These are phyloP conservation scores for Jaminaea rosea DNA, from an alignment of 1,284 basidiomycete genomes.

Conservation along the genomic window DNA sequence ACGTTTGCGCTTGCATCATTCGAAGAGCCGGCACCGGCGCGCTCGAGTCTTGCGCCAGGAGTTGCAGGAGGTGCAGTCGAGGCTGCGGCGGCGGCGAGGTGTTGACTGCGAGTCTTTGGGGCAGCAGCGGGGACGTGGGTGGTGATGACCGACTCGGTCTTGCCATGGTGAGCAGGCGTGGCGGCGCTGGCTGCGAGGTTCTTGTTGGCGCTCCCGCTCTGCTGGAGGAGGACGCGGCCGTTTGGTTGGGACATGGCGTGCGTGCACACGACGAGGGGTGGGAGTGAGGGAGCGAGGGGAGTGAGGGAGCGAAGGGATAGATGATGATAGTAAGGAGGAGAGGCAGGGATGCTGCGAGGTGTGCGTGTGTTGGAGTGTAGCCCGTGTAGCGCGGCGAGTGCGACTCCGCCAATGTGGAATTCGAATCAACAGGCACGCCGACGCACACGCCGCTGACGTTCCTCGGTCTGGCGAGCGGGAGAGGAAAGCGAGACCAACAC, in stretches of 20 bases:
- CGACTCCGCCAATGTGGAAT: too few species aligned
- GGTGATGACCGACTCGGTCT: background rate
- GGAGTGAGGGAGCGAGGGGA: too few species aligned
- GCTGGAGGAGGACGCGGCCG: background rate
- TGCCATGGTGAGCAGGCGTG: background rate
- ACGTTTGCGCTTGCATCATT: background rate
- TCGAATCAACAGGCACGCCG: too few species aligned
- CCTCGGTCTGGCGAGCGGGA: too few species aligned
- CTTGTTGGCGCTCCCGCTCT: background rate
- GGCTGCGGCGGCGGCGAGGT: background rate
- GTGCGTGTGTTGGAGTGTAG: too few species aligned
- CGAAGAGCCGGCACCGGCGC: constrained; percentile 8
- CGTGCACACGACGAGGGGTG: too few species aligned
- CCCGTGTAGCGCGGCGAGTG: too few species aligned
- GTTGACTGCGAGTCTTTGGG: background rate
- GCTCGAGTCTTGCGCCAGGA: background rate
- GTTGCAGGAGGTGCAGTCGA: constrained; percentile 1
- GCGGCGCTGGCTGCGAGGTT: background rate
- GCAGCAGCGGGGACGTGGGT: background rate
- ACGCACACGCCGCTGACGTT: too few species aligned
- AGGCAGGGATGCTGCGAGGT: too few species aligned
- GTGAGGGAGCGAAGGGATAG: too few species aligned
- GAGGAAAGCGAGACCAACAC: too few species aligned
- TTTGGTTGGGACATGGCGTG: background rate
- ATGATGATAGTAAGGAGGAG: too few species aligned